Percentiles rank a stretch among this genome's conserved stretches.
Conservation (phyloP, 495 filamentous ascomycete genomes). For the Penicillium tannophilum region DNA sequence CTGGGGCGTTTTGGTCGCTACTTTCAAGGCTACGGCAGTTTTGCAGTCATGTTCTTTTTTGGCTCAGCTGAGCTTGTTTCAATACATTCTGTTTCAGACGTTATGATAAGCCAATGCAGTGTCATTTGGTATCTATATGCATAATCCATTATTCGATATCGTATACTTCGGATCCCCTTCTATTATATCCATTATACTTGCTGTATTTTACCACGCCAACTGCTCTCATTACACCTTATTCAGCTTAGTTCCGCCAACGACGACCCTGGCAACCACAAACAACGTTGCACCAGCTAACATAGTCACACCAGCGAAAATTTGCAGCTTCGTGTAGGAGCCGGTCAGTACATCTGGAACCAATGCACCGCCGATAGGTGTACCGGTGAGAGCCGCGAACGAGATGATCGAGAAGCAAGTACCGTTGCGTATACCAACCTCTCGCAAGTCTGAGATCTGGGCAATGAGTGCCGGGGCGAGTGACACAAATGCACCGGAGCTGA, state of each 20-base stretch:
- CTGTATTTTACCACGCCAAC: background rate
- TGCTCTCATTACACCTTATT: constrained; percentile 30
- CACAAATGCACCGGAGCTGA: constrained; percentile 72
- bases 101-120: background rate
- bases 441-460: constrained; percentile 71
- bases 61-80: background rate
- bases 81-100: background rate
- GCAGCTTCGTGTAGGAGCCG: constrained; percentile 59
- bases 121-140: background rate
- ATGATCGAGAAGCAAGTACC: constrained; percentile 66
- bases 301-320: constrained; percentile 67
- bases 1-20: constrained; percentile 34
- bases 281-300: constrained; percentile 53
- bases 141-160: background rate
- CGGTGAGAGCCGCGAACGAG: constrained; percentile 66
- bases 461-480: constrained; percentile 59
- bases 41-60: constrained; percentile 4
- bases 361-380: constrained; percentile 73
- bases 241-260: constrained; percentile 36
- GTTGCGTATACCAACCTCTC: constrained; percentile 72
- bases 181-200: background rate
- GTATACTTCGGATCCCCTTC: background rate
- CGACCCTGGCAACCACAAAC: constrained; percentile 47
- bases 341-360: constrained; percentile 54
- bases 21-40: background rate